Base-by-base conservation (phyloP, 495 filamentous ascomycete species). In the Endocarpon pusillum region DNA sequence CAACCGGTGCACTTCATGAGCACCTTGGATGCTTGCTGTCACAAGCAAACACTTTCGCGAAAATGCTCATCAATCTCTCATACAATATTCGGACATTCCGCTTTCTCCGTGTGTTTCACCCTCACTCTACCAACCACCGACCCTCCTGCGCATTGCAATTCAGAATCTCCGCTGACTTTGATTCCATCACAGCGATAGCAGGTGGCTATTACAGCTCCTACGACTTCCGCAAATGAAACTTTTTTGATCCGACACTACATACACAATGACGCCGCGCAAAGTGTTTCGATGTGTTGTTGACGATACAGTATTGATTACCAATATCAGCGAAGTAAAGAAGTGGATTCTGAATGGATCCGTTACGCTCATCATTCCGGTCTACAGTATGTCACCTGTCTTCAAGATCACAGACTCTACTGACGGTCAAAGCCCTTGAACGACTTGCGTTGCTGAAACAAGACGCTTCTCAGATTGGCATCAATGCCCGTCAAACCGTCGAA, bases 271-370 rank as follows among this genome's bases (percentile, higher is more conserved):
- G 19, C 54, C 56, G 28, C 61, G 69, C 47, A 78, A 75, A 57
- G 57, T 73, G 49, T 75, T 75, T 53, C 73, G 77, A 57, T 81
- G 77, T 59, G 71, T 78, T 46, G 67, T 78, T 50, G 77, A 82
- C 52, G 77, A 79, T 45, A 75, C 71, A 34, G 77, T 73, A 21
- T 49, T 81, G 42, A 68, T 74, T 18, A 73, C 71, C 38, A 74
- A 74, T 33, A 75, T 79, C 46, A 73, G 67, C 43, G 69, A 69
- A 46, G 71, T 81, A 38, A 72, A 78, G 56, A 64, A 67, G 55
- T 79, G 75, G 73, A 65, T 75, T 21, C 59, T 61, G 28, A 66
- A 73, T 36, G 71, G 70, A 5, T 60, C 68, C 35, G 69, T 81
- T 38, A 68, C 65, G 39, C 61, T 82, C 19, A 66, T 74, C 38